Evolutionary conservation across 148 eudicot species (phyloP), one percentile per base, ranked within the genome.

Genomic region (Arctostaphylos glauca): DNA sequence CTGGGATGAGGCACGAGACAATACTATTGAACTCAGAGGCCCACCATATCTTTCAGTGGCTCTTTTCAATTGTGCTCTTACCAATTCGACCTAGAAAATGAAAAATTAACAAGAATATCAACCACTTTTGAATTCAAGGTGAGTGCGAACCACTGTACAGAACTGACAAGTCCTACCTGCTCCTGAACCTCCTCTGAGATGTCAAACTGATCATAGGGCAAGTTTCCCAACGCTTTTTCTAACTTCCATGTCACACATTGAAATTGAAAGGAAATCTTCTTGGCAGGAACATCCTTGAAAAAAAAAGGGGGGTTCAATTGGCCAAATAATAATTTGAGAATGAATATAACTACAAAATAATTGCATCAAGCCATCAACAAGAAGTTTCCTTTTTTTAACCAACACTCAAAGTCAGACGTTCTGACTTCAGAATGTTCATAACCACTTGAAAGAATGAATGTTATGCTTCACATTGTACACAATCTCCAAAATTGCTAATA

Each of bases 121-220:
- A 23, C 77, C 77, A 72, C 80, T 78, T 18, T 72, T 18, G 43
- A 50, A 31, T 55, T 59, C 38, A 56, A 54, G 31, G 71, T 21
- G 70, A 83, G 13, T 41, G 9, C 53, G 18, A 41, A 52, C 68
- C 23, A 81, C 19, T 3, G 62, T 48, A 53, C 59, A 21, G 18
- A 85, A 73, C 81, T 44, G 14, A 31, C 16, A 81, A 70, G 19
- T 56, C 43, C 16, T 87, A 96, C 99, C 98, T 96, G 99, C 88
- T 94, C 99, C 79, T 92, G 97, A 58, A 96, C 98, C 87, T 96
- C 99, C 86, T 94, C 97, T 23, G 99, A 93, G 77, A 96, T 91
- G 82, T 92, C 93, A 84, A 92, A 88, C 52, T 92, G 88, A 72
- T 90, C 91, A 68, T 91, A 90, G 3, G 98, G 93, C 66, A 94